Conservation (phyloP, 106 monocot species). For the Chionographis japonica region DNA sequence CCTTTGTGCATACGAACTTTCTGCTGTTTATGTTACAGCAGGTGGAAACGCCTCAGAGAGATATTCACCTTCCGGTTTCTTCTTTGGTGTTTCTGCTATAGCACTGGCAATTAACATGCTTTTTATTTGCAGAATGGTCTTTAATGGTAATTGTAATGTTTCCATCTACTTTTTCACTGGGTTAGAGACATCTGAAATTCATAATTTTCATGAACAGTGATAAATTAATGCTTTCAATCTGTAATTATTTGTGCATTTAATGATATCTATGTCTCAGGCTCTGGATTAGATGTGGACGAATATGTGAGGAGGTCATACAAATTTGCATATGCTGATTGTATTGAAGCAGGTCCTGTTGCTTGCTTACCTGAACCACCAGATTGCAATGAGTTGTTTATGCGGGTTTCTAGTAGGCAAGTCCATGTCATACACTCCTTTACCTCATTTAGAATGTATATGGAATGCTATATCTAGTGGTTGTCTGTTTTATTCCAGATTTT, state of each 20-base stretch:
- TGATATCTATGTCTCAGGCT: constrained; percentile 43
- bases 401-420: constrained; percentile 66
- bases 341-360: constrained; percentile 89
- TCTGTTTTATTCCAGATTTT: too few species aligned
- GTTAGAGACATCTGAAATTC: background rate
- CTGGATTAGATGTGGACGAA: constrained; percentile 91
- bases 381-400: constrained; percentile 72
- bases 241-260: background rate
- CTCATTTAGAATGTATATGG: background rate
- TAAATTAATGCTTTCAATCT: background rate
- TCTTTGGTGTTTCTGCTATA: constrained; percentile 92
- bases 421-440: background rate
- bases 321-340: constrained; percentile 94
- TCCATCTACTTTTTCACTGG: background rate
- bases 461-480: too few species aligned
- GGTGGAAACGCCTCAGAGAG: constrained; percentile 72
- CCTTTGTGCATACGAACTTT: constrained; percentile 92
- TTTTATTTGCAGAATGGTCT: constrained; percentile 93
- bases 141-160: constrained; percentile 57
- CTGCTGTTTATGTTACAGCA: constrained; percentile 92
- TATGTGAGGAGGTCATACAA: constrained; percentile 92
- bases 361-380: constrained; percentile 86
- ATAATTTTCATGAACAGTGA: background rate
- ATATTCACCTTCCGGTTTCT: constrained; percentile 94
- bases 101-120: constrained; percentile 94